Evolutionary conservation across 352 stramenopile species (phyloP).

Genomic region (Hyaloperonospora brassicae): DNA sequence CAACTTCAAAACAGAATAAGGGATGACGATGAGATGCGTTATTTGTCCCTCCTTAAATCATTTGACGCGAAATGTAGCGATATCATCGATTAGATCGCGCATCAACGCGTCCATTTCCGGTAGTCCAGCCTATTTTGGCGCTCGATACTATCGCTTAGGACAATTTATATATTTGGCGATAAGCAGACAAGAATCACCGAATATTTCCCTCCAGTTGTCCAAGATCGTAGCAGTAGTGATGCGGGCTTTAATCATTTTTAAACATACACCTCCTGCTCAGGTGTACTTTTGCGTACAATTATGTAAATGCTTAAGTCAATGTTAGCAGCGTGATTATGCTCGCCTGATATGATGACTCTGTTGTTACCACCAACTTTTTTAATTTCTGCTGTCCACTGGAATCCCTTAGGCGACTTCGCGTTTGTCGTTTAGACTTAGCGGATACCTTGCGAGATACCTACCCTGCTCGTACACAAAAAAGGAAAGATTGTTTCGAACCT

Average conservation of each 20-base stretch:
- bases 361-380: conserved; percentile 16
- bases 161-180: not conserved
- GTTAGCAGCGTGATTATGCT: not conserved
- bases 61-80: not conserved
- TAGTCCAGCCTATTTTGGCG: not conserved
- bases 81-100: not conserved
- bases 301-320: not conserved
- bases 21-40: not conserved
- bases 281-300: not conserved
- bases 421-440: not conserved
- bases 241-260: not conserved
- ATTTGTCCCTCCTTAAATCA: not conserved
- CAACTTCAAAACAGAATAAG: not conserved
- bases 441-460: not conserved
- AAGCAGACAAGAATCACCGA: not conserved
- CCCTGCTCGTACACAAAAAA: not conserved
- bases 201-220: not conserved
- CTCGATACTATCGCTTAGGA: not conserved
- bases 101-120: no score
- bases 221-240: not conserved
- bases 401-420: conserved; percentile 2
- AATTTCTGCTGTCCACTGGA: not conserved
- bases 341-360: conserved; percentile 10
- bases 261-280: not conserved
- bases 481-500: not conserved